Conservation (phyloP, 768 basidiomycete genomes). For the Panaeolus papilionaceus region DNA sequence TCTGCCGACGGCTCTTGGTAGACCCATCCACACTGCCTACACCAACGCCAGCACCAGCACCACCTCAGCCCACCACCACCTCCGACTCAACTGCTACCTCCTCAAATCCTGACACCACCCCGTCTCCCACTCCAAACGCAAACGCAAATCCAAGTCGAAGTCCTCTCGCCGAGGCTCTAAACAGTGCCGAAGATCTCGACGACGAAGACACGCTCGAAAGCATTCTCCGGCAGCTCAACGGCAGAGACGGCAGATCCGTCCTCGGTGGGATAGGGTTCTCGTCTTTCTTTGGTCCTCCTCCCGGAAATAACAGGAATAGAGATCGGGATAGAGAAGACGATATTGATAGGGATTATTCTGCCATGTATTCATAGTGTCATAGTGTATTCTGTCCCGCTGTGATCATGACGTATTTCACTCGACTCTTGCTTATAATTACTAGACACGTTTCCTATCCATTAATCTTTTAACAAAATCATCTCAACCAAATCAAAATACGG, state of each 20-base stretch:
- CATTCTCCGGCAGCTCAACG: not conserved
- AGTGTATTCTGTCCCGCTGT: not conserved
- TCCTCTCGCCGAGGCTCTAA: not conserved
- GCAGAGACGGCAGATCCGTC: not conserved
- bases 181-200: not conserved
- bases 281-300: not conserved
- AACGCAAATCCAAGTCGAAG: not conserved
- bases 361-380: slow-evolving; percentile 62
- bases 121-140: not conserved
- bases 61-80: not conserved
- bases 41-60: not conserved
- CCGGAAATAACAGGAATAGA: not conserved
- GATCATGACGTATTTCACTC: not conserved
- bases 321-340: slow-evolving; percentile 18
- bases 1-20: slow-evolving; percentile 60
- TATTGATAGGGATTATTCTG: slow-evolving; percentile 45
- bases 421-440: not conserved
- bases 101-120: not conserved
- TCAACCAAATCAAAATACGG: not conserved
- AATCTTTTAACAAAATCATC: not conserved
- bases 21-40: slow-evolving; percentile 18
- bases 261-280: not conserved
- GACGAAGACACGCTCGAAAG: not conserved
- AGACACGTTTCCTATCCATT: not conserved
- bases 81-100: not conserved